These are phyloP conservation scores for Miscanthus lutarioriparius DNA, from an alignment of 176 grass and related monocot species.

Conservation along the genomic window DNA sequence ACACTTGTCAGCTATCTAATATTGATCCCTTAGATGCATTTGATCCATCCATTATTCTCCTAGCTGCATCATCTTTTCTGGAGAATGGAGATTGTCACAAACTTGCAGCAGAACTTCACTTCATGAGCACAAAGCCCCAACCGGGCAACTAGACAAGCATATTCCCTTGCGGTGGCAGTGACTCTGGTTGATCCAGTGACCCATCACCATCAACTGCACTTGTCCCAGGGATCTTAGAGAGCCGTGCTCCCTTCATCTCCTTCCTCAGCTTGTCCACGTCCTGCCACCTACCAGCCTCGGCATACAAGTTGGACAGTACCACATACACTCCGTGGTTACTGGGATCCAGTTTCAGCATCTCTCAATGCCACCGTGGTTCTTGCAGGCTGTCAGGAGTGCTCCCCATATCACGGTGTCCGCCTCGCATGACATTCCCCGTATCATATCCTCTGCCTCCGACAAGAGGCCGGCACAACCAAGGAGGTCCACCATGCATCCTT, in stretches of 20 bases:
- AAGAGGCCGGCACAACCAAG: constrained; percentile 45
- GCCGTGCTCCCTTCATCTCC: constrained; percentile 38
- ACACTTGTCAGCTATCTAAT: background rate
- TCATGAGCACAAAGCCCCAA: background rate
- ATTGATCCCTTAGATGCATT: background rate
- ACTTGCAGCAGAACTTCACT: background rate
- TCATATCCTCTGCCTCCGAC: constrained; percentile 50
- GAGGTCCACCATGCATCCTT: constrained; percentile 64
- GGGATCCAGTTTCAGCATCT: constrained; percentile 54
- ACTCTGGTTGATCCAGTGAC: background rate
- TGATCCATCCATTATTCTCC: background rate
- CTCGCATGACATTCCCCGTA: constrained; percentile 39
- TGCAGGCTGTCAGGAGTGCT: constrained; percentile 55
- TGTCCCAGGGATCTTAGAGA: constrained; percentile 53
- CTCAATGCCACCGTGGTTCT: constrained; percentile 47
- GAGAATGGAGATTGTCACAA: background rate
- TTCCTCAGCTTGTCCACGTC: constrained; percentile 61
- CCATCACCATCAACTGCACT: constrained; percentile 27
- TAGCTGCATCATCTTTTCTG: background rate
- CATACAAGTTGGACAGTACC: constrained; percentile 64
- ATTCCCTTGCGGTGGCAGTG: background rate
- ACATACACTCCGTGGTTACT: constrained; percentile 59
- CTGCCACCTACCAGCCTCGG: constrained; percentile 52
- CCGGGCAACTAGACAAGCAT: background rate
- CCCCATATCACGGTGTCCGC: constrained; percentile 43